phyloP scores from a whole-genome alignment of 1,284 basidiomycete species.

The Ustilago tritici region DNA sequence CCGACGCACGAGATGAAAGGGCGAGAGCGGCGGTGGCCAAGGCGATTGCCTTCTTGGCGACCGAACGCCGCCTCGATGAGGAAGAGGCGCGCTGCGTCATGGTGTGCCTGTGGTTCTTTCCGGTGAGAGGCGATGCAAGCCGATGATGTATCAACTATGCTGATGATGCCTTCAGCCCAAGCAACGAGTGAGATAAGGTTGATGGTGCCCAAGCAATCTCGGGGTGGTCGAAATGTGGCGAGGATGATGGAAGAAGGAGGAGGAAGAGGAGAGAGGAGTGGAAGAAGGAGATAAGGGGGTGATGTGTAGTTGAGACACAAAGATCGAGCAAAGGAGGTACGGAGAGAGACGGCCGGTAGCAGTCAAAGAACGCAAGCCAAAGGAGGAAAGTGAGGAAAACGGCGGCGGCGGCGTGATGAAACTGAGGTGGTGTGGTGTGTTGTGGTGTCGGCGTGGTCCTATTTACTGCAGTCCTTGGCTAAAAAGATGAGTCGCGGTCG shows the following conservation, averaged over 20 bases:
- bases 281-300: background rate
- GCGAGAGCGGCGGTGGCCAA: constrained; percentile 39
- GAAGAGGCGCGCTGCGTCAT: constrained; percentile 31
- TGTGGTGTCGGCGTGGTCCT: constrained; percentile 4
- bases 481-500: background rate
- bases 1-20: constrained; percentile 24
- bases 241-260: background rate
- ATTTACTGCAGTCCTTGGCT: constrained; percentile 1
- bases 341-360: background rate
- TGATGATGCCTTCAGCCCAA: constrained; percentile 1
- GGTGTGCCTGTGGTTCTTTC: constrained; percentile 1
- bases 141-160: background rate
- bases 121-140: background rate
- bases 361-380: background rate
- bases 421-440: background rate
- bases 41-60: constrained; percentile 30
- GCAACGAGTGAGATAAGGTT: background rate
- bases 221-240: background rate
- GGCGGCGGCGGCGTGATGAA: background rate
- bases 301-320: background rate
- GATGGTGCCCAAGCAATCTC: background rate
- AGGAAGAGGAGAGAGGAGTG: background rate
- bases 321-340: no score
- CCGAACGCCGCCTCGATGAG: constrained; percentile 29
- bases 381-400: background rate